Evolutionary conservation across 192 early-diverging fungal species (phyloP).

Genomic region (Coemansia sp.): DNA sequence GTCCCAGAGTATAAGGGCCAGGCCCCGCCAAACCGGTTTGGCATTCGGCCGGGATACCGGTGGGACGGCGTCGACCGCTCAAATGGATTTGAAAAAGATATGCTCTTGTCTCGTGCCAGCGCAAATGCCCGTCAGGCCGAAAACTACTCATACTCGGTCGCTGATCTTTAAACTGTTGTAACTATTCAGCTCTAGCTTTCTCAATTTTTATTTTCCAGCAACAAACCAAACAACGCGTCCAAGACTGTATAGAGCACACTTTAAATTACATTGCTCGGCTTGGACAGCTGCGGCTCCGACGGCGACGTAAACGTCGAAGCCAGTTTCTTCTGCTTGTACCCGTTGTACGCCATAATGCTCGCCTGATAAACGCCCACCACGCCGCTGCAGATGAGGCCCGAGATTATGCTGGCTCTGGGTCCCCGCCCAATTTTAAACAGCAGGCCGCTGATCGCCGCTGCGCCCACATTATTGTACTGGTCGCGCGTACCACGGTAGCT

Average conservation of each 20-base stretch:
- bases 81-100: conserved; percentile 68
- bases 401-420: conserved; percentile 55
- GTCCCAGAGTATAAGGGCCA: conserved; percentile 57
- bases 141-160: conserved; percentile 38
- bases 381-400: conserved; percentile 60
- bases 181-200: not conserved
- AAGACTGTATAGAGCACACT: too few species aligned
- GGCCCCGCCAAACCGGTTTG: conserved; percentile 66
- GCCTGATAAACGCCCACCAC: conserved; percentile 59
- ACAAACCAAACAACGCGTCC: too few species aligned
- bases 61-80: conserved; percentile 83
- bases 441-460: conserved; percentile 72
- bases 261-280: conserved; percentile 5
- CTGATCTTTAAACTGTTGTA: conserved; percentile 27
- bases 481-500: conserved; percentile 63
- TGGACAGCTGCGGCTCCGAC: conserved; percentile 39
- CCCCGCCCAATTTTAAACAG: conserved; percentile 74
- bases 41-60: conserved; percentile 70
- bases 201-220: not conserved
- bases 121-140: conserved; percentile 18
- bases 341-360: conserved; percentile 27
- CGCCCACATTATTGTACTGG: conserved; percentile 65
- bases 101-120: conserved; percentile 37
- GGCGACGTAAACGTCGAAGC: conserved; percentile 23
- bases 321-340: conserved; percentile 27